Base-by-base conservation (phyloP, 2,329 filamentous ascomycete species). In the Sporothrix pseudoabietina region DNA sequence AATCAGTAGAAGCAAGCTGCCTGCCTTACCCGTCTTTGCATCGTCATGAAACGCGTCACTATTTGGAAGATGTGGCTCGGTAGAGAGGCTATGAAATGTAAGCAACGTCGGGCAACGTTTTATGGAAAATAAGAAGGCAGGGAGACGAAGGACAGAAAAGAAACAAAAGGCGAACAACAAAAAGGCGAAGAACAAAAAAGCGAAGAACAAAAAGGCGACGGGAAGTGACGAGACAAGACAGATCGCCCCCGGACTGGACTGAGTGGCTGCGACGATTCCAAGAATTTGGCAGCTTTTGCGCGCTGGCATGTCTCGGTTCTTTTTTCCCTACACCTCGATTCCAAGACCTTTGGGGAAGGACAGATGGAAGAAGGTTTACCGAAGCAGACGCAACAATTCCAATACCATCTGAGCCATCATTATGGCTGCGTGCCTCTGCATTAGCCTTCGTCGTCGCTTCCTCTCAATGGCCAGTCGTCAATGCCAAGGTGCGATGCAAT, bases 41-140 rank as follows among this genome's bases (percentile, higher is more conserved):
- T 68, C 26, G 44, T 68, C 65, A 68, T 52, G 44, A 68, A 52
- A 68, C 65, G 44, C 65, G 44, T 68, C 65, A 68, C 65, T n/a
- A 35, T 7, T 10, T 0, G 26, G 10, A 32, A 16, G 5, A 16
- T 10, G 61, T 47, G 39, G 61, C 61, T 47, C n/a, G 39, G 39
- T 3, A 65, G 30, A 61, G 57, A 47, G 61, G 35, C n/a, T 30
- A 26, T 47, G 39, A 10, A 16, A 14, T 14, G 61, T 44, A 1
- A 44, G n/a, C 26, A 26, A 44, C 19, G 35, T 44, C 9, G 61
- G 61, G 61, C 61, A 44, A 47, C 8, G 26, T 26, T 26, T 26
- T 26, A 26, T 26, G 26, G 26, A 30, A 12, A 55, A 26, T 52
- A 52, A 3, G 52, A 26, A 26, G 16, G 5, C 9, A 6, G 12